These are phyloP conservation scores for Neoboletus magnificus DNA, from an alignment of 768 basidiomycete genomes.

Conservation along the genomic window DNA sequence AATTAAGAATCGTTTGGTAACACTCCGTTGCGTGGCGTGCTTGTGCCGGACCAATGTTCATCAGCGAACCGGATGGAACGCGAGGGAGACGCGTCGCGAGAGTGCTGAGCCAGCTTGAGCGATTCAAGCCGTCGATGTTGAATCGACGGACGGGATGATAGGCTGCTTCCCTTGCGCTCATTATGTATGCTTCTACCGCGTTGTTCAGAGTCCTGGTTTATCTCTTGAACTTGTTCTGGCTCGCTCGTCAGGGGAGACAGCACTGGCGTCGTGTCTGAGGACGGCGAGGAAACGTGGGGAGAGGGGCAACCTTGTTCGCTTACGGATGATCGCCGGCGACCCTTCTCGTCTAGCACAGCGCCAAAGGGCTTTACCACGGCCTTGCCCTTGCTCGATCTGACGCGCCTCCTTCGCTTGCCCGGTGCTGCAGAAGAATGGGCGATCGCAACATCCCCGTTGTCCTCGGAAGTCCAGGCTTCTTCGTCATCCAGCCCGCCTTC, in stretches of 20 bases:
- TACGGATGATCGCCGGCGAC: slow-evolving; percentile 11
- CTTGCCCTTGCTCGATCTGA: slow-evolving; percentile 24
- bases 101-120: slow-evolving; percentile 14
- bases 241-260: not conserved
- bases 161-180: slow-evolving; percentile 10
- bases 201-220: slow-evolving; percentile 5
- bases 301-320: slow-evolving; percentile 13
- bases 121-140: slow-evolving; percentile 32
- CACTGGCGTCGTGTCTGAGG: not conserved
- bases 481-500: slow-evolving; percentile 41
- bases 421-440: slow-evolving; percentile 4
- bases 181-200: slow-evolving; percentile 24
- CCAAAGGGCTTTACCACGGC: not conserved
- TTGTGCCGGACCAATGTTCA: slow-evolving; percentile 22
- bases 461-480: slow-evolving; percentile 65
- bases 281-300: not conserved
- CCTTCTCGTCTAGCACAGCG: slow-evolving; percentile 3
- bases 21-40: slow-evolving; percentile 17
- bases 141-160: slow-evolving; percentile 21
- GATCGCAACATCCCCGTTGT: slow-evolving; percentile 29
- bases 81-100: slow-evolving; percentile 42
- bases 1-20: slow-evolving; percentile 22
- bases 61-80: slow-evolving; percentile 51
- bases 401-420: slow-evolving; percentile 22
- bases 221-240: slow-evolving; percentile 2